These are phyloP conservation scores for Lasiosphaeriaceae sp. DNA, from an alignment of 495 filamentous ascomycete species.

Conservation along the genomic window DNA sequence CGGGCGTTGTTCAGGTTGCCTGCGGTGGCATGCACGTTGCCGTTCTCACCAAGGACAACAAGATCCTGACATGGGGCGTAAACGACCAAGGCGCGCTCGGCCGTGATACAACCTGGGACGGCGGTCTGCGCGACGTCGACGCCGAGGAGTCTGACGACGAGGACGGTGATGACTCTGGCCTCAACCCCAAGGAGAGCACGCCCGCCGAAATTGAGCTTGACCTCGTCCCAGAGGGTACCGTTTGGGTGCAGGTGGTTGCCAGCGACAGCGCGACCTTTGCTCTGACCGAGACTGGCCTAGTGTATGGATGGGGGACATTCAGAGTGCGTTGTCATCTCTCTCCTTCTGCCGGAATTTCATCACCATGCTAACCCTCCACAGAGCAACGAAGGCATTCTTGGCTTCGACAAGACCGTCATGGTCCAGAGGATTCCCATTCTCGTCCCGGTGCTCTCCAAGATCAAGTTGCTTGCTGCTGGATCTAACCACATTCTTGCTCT, in stretches of 20 bases:
- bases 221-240: slow-evolving; percentile 45
- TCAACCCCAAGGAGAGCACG: slow-evolving; percentile 60
- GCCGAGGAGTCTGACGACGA: slow-evolving; percentile 43
- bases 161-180: slow-evolving; percentile 37
- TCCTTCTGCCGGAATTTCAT: background rate
- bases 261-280: slow-evolving; percentile 62
- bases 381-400: slow-evolving; percentile 62
- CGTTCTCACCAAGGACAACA: slow-evolving; percentile 60
- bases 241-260: slow-evolving; percentile 59
- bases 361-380: background rate
- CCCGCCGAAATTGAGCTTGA: slow-evolving; percentile 47
- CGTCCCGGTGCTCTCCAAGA: slow-evolving; percentile 53
- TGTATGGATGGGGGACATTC: slow-evolving; percentile 72
- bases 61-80: slow-evolving; percentile 67
- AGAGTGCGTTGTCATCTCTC: slow-evolving; percentile 25
- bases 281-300: slow-evolving; percentile 57
- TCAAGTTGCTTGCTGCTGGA: slow-evolving; percentile 58
- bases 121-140: slow-evolving; percentile 60
- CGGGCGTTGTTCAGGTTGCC: slow-evolving; percentile 58
- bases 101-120: slow-evolving; percentile 52
- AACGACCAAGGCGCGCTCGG: slow-evolving; percentile 66
- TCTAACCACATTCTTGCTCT: slow-evolving; percentile 70
- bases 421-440: slow-evolving; percentile 34
- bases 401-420: slow-evolving; percentile 48
- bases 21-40: slow-evolving; percentile 63